These are phyloP conservation scores for Mayamaea pseudoterrestris DNA, from an alignment of 108 stramenopile species.

Conservation along the genomic window DNA sequence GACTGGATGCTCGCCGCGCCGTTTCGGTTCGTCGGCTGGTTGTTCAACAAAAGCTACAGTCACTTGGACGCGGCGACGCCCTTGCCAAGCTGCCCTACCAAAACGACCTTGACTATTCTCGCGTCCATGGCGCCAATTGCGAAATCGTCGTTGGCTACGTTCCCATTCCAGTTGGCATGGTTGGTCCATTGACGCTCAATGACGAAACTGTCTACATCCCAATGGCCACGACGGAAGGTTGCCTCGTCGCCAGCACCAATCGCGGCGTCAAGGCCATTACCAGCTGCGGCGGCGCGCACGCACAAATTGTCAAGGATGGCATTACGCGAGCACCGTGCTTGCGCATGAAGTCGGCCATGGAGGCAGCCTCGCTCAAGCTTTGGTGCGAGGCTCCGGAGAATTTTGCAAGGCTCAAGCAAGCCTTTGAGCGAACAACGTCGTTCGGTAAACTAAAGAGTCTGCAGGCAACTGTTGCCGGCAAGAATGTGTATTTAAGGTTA, in stretches of 20 bases:
- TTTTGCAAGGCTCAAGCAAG: constrained; percentile 68
- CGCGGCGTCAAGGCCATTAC: constrained; percentile 95
- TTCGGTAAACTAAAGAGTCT: constrained; percentile 83
- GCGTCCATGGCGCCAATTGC: constrained; percentile 93
- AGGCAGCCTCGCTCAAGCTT: constrained; percentile 77
- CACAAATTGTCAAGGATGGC: constrained; percentile 81
- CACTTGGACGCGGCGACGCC: constrained; percentile 29
- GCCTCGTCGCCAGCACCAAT: constrained; percentile 92
- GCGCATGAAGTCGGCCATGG: constrained; percentile 69
- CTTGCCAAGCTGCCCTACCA: constrained; percentile 55
- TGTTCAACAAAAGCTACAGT: constrained; percentile 43
- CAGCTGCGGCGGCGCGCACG: constrained; percentile 61
- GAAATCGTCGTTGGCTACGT: constrained; percentile 97
- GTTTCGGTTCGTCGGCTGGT: constrained; percentile 81
- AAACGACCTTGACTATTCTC: constrained; percentile 76
- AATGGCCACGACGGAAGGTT: constrained; percentile 98
- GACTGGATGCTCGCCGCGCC: constrained; percentile 82
- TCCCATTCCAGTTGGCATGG: constrained; percentile 92
- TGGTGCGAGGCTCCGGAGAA: constrained; percentile 84
- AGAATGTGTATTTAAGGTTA: constrained; percentile 90
- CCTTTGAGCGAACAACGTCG: constrained; percentile 94
- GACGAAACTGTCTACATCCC: constrained; percentile 84
- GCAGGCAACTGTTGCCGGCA: constrained; percentile 83
- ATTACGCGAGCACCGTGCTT: constrained; percentile 97
- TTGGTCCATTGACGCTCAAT: constrained; percentile 89